Evolutionary conservation across 108 stramenopile genomes (phyloP).

Genomic region (Cyclotella cryptica): DNA sequence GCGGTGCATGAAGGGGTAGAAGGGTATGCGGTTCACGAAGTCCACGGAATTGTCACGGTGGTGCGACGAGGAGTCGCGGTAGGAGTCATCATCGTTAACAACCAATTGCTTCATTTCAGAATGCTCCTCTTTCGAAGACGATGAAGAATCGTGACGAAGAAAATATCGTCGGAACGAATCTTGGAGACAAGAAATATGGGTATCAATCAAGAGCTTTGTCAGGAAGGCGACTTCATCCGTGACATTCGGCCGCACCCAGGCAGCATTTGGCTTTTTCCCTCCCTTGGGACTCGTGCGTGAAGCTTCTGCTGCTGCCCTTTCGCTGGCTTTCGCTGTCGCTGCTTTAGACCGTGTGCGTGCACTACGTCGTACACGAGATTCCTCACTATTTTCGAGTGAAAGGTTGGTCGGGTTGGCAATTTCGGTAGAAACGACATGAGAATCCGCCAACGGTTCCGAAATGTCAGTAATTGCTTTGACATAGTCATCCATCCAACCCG

Average conservation of each 20-base stretch:
- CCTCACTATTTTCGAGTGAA: not conserved
- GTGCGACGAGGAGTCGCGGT: not conserved
- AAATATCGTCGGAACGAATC: slow-evolving; percentile 21
- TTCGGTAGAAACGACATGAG: not conserved
- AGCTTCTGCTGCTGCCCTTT: slow-evolving; percentile 10
- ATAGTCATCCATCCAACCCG: slow-evolving; percentile 59
- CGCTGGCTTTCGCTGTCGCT: not conserved
- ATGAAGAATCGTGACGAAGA: not conserved
- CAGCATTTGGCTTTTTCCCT: not conserved
- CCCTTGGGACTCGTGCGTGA: slow-evolving; percentile 17
- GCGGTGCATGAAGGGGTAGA: slow-evolving; percentile 60
- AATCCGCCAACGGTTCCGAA: not conserved
- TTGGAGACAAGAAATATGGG: slow-evolving; percentile 25
- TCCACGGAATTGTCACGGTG: slow-evolving; percentile 6
- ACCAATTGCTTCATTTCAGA: slow-evolving; percentile 5
- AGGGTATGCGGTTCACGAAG: slow-evolving; percentile 3
- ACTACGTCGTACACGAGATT: slow-evolving; percentile 18
- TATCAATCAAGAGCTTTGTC: slow-evolving; percentile 42
- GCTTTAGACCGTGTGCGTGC: slow-evolving; percentile 38
- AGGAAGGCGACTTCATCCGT: slow-evolving; percentile 35
- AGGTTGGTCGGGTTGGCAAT: not conserved
- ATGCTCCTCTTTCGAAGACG: not conserved
- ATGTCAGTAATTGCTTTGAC: slow-evolving; percentile 36
- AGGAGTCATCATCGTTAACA: slow-evolving; percentile 43
- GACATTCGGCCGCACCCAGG: slow-evolving; percentile 46